Evolutionary conservation across 129 eudicot species (phyloP).

Genomic region (Scalesia atractyloides): DNA sequence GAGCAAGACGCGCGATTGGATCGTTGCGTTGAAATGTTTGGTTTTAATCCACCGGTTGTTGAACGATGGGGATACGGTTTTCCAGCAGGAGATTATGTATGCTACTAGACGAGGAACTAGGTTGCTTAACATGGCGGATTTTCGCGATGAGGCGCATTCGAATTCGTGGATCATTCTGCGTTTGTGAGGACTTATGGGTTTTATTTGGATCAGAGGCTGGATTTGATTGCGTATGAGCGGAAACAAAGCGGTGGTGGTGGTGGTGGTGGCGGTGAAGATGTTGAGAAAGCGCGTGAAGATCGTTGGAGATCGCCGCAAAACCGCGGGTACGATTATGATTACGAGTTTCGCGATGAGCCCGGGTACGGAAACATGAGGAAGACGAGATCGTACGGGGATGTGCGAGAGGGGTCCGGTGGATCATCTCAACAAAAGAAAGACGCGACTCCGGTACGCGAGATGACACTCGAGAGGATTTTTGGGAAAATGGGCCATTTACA

Average conservation of each 20-base stretch:
- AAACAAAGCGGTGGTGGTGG: slow-evolving; percentile 33
- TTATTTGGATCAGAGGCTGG: slow-evolving; percentile 72
- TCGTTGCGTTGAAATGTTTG: slow-evolving; percentile 73
- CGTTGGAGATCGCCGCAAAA: slow-evolving; percentile 64
- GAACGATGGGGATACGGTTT: slow-evolving; percentile 61
- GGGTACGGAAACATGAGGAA: slow-evolving; percentile 64
- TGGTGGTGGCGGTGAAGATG: slow-evolving; percentile 34
- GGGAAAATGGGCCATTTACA: slow-evolving; percentile 83
- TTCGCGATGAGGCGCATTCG: slow-evolving; percentile 82
- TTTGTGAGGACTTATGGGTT: slow-evolving; percentile 74
- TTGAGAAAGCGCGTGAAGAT: slow-evolving; percentile 47
- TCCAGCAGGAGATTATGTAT: slow-evolving; percentile 77
- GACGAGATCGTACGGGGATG: slow-evolving; percentile 70
- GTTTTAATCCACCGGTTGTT: slow-evolving; percentile 56
- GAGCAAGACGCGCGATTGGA: slow-evolving; percentile 80
- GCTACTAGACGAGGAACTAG: slow-evolving; percentile 73
- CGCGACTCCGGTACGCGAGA: slow-evolving; percentile 72
- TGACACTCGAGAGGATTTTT: slow-evolving; percentile 69
- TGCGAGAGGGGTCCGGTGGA: slow-evolving; percentile 41
- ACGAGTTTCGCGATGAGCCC: slow-evolving; percentile 47
- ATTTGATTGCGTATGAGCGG: slow-evolving; percentile 56
- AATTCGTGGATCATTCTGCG: slow-evolving; percentile 81
- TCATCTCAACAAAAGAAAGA: slow-evolving; percentile 33
- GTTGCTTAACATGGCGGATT: slow-evolving; percentile 71
- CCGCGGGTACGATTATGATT: slow-evolving; percentile 50